Base-by-base conservation (phyloP, 2,329 filamentous ascomycete genomes). In the Alternaria sp. region DNA sequence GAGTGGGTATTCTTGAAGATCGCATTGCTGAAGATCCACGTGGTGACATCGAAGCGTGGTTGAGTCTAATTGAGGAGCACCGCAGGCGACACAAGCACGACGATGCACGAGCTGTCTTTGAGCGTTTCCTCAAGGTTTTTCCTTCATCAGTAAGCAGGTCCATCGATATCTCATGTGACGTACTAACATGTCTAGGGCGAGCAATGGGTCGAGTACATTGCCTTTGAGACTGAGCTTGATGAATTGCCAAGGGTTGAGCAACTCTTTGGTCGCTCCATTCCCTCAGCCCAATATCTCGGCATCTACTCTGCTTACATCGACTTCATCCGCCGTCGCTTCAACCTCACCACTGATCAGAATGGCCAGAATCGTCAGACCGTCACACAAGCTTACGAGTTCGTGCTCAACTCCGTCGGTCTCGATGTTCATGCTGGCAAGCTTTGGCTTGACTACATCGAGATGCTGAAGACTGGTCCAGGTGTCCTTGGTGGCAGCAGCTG, bases 231-330 rank as follows among this genome's bases (percentile, higher is more conserved):
- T 30, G 90, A 93, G 66, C 85, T 93, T 59, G 93, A 97, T 71
- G 92, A 97, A 66, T 90, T 95, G 62, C 85, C 86, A 59, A 88
- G 88, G 48, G 89, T 96, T 16, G 94, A 97, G 78, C 85, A 89
- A 54, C 89, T 99, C 22, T 97, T 99, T 78, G 89, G 88, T 65
- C 87, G 89, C 68, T 93, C 91, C 32, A 86, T 99, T 40, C 85
- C 93, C 69, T 87, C 87, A 9, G 90, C 95, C 20, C 90, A 92
- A 11, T 92, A 94, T 75, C 90, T 98, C 40, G 87, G 91, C 63
- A 86, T 99, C 20, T 99, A 94, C 93, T 93, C 91, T 7, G 87
- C 93, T 32, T 99, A 99, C 77, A 88, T 99, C 63, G 93, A 97
- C 79, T 97, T 98, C 77, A 92, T 98, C 64, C 92, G 95, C 54